These are phyloP conservation scores for Rhynchosporium agropyri DNA, from an alignment of 2,329 filamentous ascomycete species.

Conservation along the genomic window DNA sequence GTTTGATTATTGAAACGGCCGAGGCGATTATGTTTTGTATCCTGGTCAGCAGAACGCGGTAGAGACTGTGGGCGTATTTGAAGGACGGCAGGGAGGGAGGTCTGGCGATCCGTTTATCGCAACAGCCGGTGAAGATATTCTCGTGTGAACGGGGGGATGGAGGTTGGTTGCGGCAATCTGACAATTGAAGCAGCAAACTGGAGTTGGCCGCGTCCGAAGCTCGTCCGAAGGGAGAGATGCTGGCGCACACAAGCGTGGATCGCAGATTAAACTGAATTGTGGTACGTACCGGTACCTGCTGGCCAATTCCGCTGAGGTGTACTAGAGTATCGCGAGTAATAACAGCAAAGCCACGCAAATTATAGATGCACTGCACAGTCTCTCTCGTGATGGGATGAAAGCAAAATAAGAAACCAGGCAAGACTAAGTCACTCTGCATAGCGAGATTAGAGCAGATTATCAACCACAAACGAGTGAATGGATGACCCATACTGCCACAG, in stretches of 20 bases:
- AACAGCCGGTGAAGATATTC: not conserved
- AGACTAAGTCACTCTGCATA: not conserved
- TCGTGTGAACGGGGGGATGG: not conserved
- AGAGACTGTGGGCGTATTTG: constrained; percentile 19
- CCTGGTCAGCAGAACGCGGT: constrained; percentile 23
- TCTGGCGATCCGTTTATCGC: constrained; percentile 17
- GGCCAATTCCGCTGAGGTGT: constrained; percentile 2
- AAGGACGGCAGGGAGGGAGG: constrained; percentile 17
- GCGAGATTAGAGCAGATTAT: not conserved
- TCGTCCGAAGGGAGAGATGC: not conserved
- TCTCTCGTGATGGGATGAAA: not conserved
- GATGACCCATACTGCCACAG: too few relatives aligned
- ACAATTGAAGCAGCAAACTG: constrained; percentile 6
- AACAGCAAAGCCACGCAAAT: not conserved
- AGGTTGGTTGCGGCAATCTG: not conserved
- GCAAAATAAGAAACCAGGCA: not conserved
- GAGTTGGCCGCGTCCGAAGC: not conserved
- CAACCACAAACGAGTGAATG: too few relatives aligned
- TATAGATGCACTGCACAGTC: constrained; percentile 2
- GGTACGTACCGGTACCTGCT: not conserved
- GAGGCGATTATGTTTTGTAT: constrained; percentile 23
- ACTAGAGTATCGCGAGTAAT: not conserved
- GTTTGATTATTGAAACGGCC: constrained; percentile 32
- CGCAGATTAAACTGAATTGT: not conserved
- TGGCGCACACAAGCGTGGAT: not conserved